Evolutionary conservation across 1,284 basidiomycete species (phyloP).

Genomic region (Salmacisia buchloeana): DNA sequence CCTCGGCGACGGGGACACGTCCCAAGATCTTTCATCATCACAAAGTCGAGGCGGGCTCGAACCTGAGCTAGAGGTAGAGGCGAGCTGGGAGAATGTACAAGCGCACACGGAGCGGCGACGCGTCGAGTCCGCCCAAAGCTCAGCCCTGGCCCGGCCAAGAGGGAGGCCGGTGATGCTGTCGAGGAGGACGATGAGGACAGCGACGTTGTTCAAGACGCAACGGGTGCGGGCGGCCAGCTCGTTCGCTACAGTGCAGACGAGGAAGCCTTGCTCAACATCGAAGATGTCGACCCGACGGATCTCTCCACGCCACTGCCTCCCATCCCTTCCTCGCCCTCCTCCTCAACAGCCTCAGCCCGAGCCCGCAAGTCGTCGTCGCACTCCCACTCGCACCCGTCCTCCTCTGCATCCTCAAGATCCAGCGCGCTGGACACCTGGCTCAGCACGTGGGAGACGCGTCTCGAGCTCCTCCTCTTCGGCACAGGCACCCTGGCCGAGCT

Average conservation of each 20-base stretch:
- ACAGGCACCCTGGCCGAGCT: neutral
- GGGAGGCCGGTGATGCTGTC: neutral
- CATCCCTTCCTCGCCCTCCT: neutral
- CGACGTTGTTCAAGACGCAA: neutral
- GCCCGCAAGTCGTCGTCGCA: too few relatives aligned
- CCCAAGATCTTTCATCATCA: neutral
- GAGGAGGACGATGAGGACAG: neutral
- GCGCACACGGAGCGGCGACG: neutral
- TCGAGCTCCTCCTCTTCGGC: neutral
- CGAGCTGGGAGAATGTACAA: neutral
- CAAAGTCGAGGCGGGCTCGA: neutral
- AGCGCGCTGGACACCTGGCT: conserved; percentile 1
- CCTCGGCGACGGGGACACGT: neutral
- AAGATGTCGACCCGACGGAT: neutral
- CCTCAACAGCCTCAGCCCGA: too few relatives aligned
- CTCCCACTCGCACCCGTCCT: too few relatives aligned
- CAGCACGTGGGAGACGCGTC: neutral
- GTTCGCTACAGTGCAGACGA: neutral
- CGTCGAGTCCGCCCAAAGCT: neutral
- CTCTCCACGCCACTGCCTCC: neutral
- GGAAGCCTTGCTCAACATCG: neutral
- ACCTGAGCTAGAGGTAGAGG: neutral
- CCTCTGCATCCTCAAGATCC: too few relatives aligned
- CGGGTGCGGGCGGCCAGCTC: neutral
- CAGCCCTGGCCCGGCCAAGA: too few relatives aligned